Evolutionary conservation across 1,139 yeast genomes (phyloP).

Genomic region (Groenewaldozyma auringiensis): DNA sequence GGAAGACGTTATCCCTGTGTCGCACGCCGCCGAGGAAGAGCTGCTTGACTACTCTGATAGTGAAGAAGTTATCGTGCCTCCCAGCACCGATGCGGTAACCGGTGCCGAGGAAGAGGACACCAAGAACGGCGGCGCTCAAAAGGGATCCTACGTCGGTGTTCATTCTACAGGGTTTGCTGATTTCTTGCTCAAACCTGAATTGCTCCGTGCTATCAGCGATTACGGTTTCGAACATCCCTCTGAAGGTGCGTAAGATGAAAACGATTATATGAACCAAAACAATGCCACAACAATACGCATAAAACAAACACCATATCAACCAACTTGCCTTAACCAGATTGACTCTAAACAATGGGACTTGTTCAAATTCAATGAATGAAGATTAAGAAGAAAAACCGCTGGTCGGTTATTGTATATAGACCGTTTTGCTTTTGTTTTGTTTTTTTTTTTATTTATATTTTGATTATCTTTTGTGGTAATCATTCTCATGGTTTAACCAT

Average conservation of each 20-base stretch:
- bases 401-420: neutral
- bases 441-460: constrained; percentile 1
- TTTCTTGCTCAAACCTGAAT: constrained; percentile 90
- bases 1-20: constrained; percentile 14
- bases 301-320: neutral
- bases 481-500: no score
- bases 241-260: constrained; percentile 62
- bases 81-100: constrained; percentile 44
- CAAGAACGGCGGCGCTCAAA: constrained; percentile 39
- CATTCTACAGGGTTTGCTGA: constrained; percentile 99
- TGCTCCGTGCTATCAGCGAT: constrained; percentile 95
- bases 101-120: constrained; percentile 20
- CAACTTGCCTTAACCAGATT: neutral
- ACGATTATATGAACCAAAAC: neutral
- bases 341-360: neutral
- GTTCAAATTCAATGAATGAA: neutral
- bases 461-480: neutral
- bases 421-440: neutral
- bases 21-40: constrained; percentile 98
- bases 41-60: constrained; percentile 96
- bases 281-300: neutral
- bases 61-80: constrained; percentile 82
- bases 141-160: constrained; percentile 96
- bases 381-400: neutral
- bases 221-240: constrained; percentile 99